phyloP scores from a whole-genome alignment of 352 stramenopile genomes.

The Pythium chondricola region DNA sequence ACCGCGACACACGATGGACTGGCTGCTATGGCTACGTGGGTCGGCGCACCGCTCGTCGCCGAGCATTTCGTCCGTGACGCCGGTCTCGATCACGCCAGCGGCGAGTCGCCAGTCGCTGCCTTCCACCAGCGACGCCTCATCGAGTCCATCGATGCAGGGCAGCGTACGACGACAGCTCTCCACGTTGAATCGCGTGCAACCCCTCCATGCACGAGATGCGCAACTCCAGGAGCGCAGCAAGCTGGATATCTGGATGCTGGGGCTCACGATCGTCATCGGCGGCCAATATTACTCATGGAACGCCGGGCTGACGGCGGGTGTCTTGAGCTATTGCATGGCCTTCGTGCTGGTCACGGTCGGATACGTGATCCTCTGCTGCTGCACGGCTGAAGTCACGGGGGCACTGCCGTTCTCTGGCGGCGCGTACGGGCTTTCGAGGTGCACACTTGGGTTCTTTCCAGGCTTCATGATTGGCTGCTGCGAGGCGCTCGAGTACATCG shows the following conservation, averaged over 20 bases:
- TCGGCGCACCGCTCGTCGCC: too few relatives aligned
- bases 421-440: slow-evolving; percentile 22
- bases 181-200: too few relatives aligned
- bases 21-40: too few relatives aligned
- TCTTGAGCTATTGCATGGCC: slow-evolving; percentile 8
- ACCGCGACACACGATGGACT: too few relatives aligned
- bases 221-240: slow-evolving; percentile 5
- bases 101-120: too few relatives aligned
- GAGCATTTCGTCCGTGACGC: too few relatives aligned
- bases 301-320: slow-evolving; percentile 10
- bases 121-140: too few relatives aligned
- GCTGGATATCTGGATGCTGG: slow-evolving; percentile 18
- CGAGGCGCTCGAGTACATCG: slow-evolving; percentile 18
- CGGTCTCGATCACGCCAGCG: too few relatives aligned
- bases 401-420: slow-evolving; percentile 25
- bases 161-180: too few relatives aligned
- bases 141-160: too few relatives aligned
- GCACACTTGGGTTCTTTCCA: slow-evolving; percentile 23
- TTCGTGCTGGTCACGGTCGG: slow-evolving; percentile 9
- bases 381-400: slow-evolving; percentile 20
- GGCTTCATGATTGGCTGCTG: slow-evolving; percentile 26
- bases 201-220: not conserved
- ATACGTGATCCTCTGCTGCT: slow-evolving; percentile 19
- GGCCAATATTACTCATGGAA: slow-evolving; percentile 30
- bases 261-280: slow-evolving; percentile 24